Evolutionary conservation across 345 rosid genomes (phyloP).

Genomic region (Populus pruinosa): DNA sequence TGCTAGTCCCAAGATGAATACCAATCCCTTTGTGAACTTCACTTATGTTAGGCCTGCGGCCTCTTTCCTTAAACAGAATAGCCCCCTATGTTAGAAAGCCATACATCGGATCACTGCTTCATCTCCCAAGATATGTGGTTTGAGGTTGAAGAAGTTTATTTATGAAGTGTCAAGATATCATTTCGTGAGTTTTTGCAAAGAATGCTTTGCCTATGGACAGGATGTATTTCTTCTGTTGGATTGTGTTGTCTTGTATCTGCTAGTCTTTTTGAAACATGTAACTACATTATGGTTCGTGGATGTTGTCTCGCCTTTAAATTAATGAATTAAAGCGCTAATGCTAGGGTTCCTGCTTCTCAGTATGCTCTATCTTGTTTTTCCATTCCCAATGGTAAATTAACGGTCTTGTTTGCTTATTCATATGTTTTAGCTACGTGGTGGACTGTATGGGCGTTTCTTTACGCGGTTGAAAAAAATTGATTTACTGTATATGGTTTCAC

Average conservation of each 20-base stretch:
- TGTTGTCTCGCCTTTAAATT: neutral
- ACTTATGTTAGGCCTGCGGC: slow-evolving; percentile 67
- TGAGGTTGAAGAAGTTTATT: neutral
- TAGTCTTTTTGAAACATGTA: neutral
- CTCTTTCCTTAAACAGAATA: slow-evolving; percentile 41
- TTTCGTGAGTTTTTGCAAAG: neutral
- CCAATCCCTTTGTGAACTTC: slow-evolving; percentile 66
- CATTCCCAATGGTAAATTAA: neutral
- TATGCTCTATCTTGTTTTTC: neutral
- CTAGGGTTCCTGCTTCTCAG: neutral
- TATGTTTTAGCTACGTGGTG: neutral
- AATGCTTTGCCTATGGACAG: neutral
- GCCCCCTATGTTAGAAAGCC: slow-evolving; percentile 19
- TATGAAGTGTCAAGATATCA: neutral
- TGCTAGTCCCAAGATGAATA: slow-evolving; percentile 58
- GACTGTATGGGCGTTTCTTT: neutral
- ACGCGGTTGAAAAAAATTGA: no score
- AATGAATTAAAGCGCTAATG: neutral
- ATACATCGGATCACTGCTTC: neutral
- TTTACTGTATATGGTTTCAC: no score
- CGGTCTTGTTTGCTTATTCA: neutral
- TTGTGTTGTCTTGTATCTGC: neutral
- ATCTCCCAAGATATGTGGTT: neutral
- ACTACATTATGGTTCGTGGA: neutral
- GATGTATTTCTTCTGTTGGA: neutral